Conservation (phyloP, 768 basidiomycete species). For the Russula ochroleuca region DNA sequence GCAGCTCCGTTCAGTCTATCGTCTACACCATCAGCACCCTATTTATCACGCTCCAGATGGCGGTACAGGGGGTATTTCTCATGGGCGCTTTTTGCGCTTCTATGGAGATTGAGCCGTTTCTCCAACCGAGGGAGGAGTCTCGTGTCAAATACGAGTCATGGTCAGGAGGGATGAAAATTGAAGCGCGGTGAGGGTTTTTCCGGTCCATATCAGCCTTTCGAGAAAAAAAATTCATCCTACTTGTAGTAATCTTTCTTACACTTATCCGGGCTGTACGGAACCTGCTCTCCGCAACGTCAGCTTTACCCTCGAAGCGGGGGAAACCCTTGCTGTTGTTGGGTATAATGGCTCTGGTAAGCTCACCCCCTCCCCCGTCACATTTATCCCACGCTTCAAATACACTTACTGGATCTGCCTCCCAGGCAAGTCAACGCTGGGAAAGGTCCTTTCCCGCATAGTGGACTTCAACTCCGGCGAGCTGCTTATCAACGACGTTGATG, state of each 20-base stretch:
- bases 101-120: conserved; percentile 60
- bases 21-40: conserved; percentile 62
- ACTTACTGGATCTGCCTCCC: conserved; percentile 2
- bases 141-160: conserved; percentile 45
- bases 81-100: conserved; percentile 84
- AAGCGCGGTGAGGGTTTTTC: conserved; percentile 51
- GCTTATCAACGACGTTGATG: conserved; percentile 64
- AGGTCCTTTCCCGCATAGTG: conserved; percentile 70
- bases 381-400: not conserved
- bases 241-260: conserved; percentile 58
- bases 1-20: conserved; percentile 69
- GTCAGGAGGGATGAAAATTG: conserved; percentile 61
- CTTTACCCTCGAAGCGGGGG: conserved; percentile 67
- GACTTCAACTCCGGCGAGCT: conserved; percentile 71
- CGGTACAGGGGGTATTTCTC: conserved; percentile 81
- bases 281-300: conserved; percentile 67
- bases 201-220: not conserved
- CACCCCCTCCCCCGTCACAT: not conserved
- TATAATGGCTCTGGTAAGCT: conserved; percentile 75
- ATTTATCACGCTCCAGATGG: conserved; percentile 60
- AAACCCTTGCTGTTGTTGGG: conserved; percentile 81
- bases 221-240: conserved; percentile 10
- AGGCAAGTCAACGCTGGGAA: conserved; percentile 88
- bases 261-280: conserved; percentile 70
- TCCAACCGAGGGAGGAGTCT: conserved; percentile 59